Conservation (phyloP, 306 rosid species). For the Echinosophora koreensis region DNA sequence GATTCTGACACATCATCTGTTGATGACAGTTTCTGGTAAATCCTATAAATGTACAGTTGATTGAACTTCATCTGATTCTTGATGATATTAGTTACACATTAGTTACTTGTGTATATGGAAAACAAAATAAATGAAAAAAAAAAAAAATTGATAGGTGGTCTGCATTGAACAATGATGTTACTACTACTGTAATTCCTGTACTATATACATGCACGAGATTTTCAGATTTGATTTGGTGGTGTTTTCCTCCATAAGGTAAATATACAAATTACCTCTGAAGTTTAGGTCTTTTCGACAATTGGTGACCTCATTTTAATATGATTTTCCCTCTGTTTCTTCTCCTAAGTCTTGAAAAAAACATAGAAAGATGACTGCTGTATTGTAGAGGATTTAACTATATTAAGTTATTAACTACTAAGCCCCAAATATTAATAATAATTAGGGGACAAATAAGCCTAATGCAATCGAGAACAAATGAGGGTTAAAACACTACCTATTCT, state of each 20-base stretch:
- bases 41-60: conserved; percentile 68
- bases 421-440: background rate
- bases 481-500: too few relatives aligned
- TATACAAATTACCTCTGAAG: conserved; percentile 12
- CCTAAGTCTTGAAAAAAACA: background rate
- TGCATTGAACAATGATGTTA: conserved; percentile 66
- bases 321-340: background rate
- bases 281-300: background rate
- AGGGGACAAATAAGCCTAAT: background rate
- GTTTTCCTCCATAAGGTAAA: conserved; percentile 11
- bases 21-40: conserved; percentile 86
- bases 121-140: conserved; percentile 29
- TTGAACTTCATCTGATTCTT: conserved; percentile 70
- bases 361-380: background rate
- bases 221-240: conserved; percentile 35
- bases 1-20: conserved; percentile 56
- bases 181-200: conserved; percentile 57
- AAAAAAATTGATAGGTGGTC: conserved; percentile 51
- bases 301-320: background rate
- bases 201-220: conserved; percentile 44
- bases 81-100: conserved; percentile 66
- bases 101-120: conserved; percentile 72
- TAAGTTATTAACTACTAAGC: background rate
- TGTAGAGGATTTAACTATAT: conserved; percentile 15
- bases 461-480: background rate